Evolutionary conservation across 2,329 filamentous ascomycete species (phyloP).

Genomic region (Neofusicoccum laricinum): DNA sequence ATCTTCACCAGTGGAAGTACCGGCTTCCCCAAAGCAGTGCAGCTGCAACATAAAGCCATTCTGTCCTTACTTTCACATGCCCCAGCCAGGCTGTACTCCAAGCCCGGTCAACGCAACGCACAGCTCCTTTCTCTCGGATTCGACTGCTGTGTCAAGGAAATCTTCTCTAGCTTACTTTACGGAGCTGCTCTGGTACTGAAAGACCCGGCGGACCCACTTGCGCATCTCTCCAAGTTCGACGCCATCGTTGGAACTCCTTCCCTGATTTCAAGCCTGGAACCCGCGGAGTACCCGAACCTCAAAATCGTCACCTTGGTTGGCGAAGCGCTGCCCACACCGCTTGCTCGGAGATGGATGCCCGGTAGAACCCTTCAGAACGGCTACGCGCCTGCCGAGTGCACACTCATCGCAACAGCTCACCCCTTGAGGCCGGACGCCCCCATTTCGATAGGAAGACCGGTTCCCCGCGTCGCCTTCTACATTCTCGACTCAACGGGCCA

Average conservation of each 20-base stretch:
- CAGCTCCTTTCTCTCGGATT: constrained; percentile 18
- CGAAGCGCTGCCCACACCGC: constrained; percentile 8
- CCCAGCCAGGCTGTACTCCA: constrained; percentile 9
- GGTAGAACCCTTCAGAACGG: constrained; percentile 6
- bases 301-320: constrained; percentile 9
- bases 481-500: constrained; percentile 11
- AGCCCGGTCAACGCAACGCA: constrained; percentile 14
- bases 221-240: constrained; percentile 9
- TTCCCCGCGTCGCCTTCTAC: constrained; percentile 13
- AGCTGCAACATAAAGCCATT: constrained; percentile 11
- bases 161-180: constrained; percentile 17
- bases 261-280: constrained; percentile 4
- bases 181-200: constrained; percentile 17
- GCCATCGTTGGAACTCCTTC: constrained; percentile 16
- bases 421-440: background rate
- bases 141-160: constrained; percentile 17
- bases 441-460: constrained; percentile 6
- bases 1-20: constrained; percentile 18
- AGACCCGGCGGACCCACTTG: constrained; percentile 11
- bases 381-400: constrained; percentile 15
- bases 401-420: constrained; percentile 8
- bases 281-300: constrained; percentile 2
- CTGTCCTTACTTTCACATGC: constrained; percentile 14
- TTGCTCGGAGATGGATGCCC: constrained; percentile 11
- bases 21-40: constrained; percentile 13